A percentile compares a stretch with the other conserved stretches of the same genome.
Conservation (phyloP, 768 basidiomycete species). For the Hortiboletus campestris region DNA sequence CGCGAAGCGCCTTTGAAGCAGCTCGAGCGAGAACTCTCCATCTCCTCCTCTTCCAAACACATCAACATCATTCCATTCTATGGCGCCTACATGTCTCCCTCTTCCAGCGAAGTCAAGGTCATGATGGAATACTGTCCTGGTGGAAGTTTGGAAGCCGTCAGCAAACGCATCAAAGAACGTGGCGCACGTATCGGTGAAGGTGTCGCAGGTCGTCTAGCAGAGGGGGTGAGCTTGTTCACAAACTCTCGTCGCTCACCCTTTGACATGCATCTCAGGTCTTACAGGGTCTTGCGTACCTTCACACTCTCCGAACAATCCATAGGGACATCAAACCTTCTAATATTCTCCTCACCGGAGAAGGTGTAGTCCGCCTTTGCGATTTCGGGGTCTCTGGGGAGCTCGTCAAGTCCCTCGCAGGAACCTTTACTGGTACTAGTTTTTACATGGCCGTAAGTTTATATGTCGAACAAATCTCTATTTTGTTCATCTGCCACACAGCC, state of each 20-base stretch:
- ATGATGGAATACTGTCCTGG: constrained; percentile 91
- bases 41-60: constrained; percentile 82
- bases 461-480: neutral
- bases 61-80: constrained; percentile 89
- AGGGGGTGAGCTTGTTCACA: constrained; percentile 63
- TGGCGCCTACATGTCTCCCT: constrained; percentile 87
- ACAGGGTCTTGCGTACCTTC: constrained; percentile 91
- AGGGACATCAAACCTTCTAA: constrained; percentile 95
- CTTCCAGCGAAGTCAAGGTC: constrained; percentile 90
- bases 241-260: neutral
- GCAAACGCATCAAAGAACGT: constrained; percentile 76
- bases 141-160: constrained; percentile 85
- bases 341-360: constrained; percentile 84
- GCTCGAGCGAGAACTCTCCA: constrained; percentile 87
- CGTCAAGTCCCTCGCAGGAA: constrained; percentile 86
- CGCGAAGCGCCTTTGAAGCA: constrained; percentile 90
- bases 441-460: constrained; percentile 91
- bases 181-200: constrained; percentile 80
- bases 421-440: constrained; percentile 95
- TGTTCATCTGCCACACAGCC: constrained; percentile 50
- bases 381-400: constrained; percentile 98
- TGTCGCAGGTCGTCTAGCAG: constrained; percentile 88
- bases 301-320: constrained; percentile 90
- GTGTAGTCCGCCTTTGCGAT: constrained; percentile 89
- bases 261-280: constrained; percentile 53